Conservation (phyloP, 345 rosid species). For the Sonneratia caseolaris region DNA sequence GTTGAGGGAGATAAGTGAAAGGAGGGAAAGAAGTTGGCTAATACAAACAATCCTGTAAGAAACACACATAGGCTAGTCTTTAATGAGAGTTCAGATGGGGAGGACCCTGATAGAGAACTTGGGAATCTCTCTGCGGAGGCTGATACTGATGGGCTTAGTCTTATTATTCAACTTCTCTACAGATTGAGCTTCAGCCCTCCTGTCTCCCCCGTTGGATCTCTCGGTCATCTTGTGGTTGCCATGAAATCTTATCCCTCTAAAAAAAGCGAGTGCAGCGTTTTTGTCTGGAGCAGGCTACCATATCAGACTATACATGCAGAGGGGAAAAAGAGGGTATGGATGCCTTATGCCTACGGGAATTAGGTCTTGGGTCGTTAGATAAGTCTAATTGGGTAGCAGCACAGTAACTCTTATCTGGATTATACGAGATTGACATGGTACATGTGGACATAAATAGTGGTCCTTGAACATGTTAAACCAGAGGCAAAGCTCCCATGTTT, state of each 20-base stretch:
- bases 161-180: not conserved
- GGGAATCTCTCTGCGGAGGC: not conserved
- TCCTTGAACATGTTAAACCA: too few species aligned
- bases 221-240: constrained; percentile 34
- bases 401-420: too few species aligned
- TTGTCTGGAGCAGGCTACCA: too few species aligned
- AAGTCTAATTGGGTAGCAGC: too few species aligned
- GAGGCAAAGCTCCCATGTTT: too few species aligned
- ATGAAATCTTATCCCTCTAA: constrained; percentile 30
- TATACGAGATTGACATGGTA: too few species aligned
- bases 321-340: too few species aligned
- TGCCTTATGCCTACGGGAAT: too few species aligned
- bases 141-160: not conserved
- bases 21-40: not conserved
- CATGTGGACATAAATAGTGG: too few species aligned
- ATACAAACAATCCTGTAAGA: not conserved
- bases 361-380: too few species aligned
- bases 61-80: not conserved
- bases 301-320: too few species aligned
- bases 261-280: too few species aligned
- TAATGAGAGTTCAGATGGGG: not conserved
- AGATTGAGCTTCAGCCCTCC: not conserved
- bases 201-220: constrained; percentile 16
- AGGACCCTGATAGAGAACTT: not conserved
- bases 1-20: not conserved